These are phyloP conservation scores for Sporothrix globosa DNA, from an alignment of 2,329 filamentous ascomycete genomes.

Conservation along the genomic window DNA sequence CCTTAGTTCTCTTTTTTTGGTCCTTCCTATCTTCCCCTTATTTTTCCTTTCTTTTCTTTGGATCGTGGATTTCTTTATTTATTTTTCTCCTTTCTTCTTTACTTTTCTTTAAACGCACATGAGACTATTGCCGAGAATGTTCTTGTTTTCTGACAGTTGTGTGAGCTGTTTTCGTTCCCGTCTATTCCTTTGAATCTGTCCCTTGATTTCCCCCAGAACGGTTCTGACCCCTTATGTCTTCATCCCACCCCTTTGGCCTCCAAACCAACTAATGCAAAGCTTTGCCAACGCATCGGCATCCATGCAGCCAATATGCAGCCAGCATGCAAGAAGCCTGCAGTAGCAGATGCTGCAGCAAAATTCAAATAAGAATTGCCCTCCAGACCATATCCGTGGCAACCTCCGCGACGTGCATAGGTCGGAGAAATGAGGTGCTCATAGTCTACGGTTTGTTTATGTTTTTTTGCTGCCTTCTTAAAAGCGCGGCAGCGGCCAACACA, in stretches of 20 bases:
- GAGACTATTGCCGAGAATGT: too few relatives aligned
- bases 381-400: background rate
- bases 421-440: background rate
- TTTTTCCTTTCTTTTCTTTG: background rate
- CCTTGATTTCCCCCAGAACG: background rate
- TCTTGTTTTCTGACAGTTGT: too few relatives aligned
- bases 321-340: background rate
- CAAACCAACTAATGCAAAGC: background rate
- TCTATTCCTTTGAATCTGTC: background rate
- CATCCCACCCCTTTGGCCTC: background rate
- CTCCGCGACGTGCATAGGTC: conserved; percentile 10
- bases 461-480: too few relatives aligned
- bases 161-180: background rate
- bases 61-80: too few relatives aligned
- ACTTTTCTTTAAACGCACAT: too few relatives aligned
- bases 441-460: background rate
- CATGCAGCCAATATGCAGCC: background rate
- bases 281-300: conserved; percentile 21
- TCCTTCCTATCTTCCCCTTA: background rate
- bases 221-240: background rate
- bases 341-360: background rate
- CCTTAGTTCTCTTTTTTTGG: background rate
- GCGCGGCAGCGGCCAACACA: too few relatives aligned
- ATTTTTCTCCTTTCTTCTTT: too few relatives aligned
- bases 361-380: background rate